Evolutionary conservation across 2,329 filamentous ascomycete genomes (phyloP), one percentile per base, ranked within the genome.

Genomic region (Blastomyces gilchristii): DNA sequence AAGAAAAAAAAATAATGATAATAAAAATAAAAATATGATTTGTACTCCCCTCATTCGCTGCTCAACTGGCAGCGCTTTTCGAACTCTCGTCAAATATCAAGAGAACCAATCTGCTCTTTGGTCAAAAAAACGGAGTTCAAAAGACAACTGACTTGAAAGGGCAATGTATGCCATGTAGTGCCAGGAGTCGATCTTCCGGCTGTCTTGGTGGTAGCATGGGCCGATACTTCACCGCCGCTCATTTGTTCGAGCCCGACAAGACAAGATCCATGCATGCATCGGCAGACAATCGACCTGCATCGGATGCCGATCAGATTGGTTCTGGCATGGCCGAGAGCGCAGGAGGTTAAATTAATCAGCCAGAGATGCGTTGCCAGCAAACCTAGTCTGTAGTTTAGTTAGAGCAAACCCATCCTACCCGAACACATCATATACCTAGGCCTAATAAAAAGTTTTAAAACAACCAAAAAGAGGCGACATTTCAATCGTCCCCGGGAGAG

Each of bases 231-330:
- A 58, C 56, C 56, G 37, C 39, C 28, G 56, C 56, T 31, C 39
- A 58, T 58, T 57, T 57, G 56, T 47, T 58, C 56, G 7, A 56
- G 56, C 11, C 56, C 56, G 37, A 58, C 7, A 39, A 39, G 5
- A 25, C 43, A 37, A 37, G 5, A 11, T 2, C n/a, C 22, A 47
- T 28, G 53, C 18, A 58, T 9, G 56, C 12, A 7, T 31, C 11
- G 39, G 41, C 41, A 45, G 56, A 45, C 31, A 58, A 16, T 58
- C n/a, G 56, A 58, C 56, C 56, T 22, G 56, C 56, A 47, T 25
- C 39, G 39, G 56, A 39, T 39, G 53, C 18, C 28, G 39, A 58
- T 47, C 56, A 58, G 7, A 22, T 39, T 56, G 28, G 53, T 39
- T 56, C 53, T 34, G 16, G 53, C 16, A 39, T 12, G 31, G 34